Conservation (phyloP, 768 basidiomycete genomes). For the Leccinum imitatum region DNA sequence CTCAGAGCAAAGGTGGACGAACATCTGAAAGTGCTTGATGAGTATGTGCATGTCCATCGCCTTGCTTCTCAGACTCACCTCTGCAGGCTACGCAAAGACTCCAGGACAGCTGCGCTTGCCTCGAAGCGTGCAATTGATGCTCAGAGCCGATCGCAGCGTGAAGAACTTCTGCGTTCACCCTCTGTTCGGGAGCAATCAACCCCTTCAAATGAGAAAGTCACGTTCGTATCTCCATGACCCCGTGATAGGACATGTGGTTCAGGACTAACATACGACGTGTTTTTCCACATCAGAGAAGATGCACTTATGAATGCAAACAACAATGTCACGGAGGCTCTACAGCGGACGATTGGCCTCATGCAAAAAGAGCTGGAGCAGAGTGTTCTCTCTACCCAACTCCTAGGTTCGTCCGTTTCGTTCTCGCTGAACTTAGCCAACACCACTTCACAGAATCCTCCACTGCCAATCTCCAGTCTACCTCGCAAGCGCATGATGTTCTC, state of each 20-base stretch:
- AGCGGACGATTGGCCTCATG: constrained; percentile 83
- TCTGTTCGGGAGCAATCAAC: constrained; percentile 46
- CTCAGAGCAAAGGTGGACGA: constrained; percentile 50
- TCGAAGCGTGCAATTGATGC: constrained; percentile 77
- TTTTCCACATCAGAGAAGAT: constrained; percentile 59
- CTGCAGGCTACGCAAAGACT: constrained; percentile 57
- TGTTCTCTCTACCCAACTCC: constrained; percentile 80
- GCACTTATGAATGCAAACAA: constrained; percentile 85
- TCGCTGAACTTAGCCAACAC: neutral
- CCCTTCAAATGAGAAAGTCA: constrained; percentile 53
- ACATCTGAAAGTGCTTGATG: constrained; percentile 45
- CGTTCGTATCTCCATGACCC: constrained; percentile 42
- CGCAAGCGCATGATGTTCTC: constrained; percentile 74
- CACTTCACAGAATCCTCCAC: constrained; percentile 68
- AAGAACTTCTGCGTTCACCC: constrained; percentile 65
- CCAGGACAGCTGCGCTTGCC: constrained; percentile 63
- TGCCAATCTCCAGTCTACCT: constrained; percentile 69
- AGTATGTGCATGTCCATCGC: constrained; percentile 41
- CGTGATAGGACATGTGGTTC: neutral
- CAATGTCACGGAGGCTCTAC: constrained; percentile 84
- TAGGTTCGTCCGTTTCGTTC: constrained; percentile 49
- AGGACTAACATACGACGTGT: constrained; percentile 2
- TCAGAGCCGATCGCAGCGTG: constrained; percentile 54
- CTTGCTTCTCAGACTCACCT: neutral
- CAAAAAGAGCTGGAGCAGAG: constrained; percentile 90